Percentiles rank a stretch among this genome's conserved stretches.
These are phyloP conservation scores for Trypanosoma mega DNA, from an alignment of 208 protist genomes.

Conservation along the genomic window DNA sequence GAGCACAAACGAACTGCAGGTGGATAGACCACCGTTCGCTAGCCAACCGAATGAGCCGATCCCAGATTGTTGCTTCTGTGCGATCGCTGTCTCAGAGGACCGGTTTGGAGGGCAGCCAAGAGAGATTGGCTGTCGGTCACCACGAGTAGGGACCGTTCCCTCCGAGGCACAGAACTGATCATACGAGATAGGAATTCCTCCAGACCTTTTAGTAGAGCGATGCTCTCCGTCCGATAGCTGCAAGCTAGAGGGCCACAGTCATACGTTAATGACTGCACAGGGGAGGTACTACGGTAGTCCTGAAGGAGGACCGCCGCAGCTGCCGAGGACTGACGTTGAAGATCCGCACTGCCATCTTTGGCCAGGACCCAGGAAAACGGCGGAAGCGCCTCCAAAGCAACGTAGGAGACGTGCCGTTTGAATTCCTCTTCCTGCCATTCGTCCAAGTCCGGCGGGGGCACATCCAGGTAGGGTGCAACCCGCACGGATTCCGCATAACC, in stretches of 20 bases:
- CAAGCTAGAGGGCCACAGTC: background rate
- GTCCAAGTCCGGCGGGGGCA: background rate
- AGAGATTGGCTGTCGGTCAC: background rate
- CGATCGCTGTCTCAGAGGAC: background rate
- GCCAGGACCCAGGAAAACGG: background rate
- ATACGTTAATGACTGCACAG: background rate
- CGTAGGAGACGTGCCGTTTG: background rate
- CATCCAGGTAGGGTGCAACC: background rate
- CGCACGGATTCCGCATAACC: background rate
- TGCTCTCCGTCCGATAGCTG: slow-evolving; percentile 1
- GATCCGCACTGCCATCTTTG: background rate
- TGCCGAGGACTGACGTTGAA: background rate
- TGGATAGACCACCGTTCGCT: background rate
- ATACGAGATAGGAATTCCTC: background rate
- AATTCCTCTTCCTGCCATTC: background rate
- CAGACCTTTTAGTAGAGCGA: background rate
- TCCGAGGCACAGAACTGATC: background rate
- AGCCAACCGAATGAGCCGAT: background rate
- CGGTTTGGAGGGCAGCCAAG: background rate
- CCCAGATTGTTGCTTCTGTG: background rate
- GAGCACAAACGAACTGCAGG: background rate
- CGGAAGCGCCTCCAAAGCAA: background rate
- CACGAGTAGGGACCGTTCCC: background rate
- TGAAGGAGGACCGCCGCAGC: background rate
- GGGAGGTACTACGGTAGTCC: background rate